A percentile compares a stretch with the other conserved stretches of the same genome.
Evolutionary conservation across 2,329 filamentous ascomycete species (phyloP).

Genomic region (Teratosphaeria epicoccoides): DNA sequence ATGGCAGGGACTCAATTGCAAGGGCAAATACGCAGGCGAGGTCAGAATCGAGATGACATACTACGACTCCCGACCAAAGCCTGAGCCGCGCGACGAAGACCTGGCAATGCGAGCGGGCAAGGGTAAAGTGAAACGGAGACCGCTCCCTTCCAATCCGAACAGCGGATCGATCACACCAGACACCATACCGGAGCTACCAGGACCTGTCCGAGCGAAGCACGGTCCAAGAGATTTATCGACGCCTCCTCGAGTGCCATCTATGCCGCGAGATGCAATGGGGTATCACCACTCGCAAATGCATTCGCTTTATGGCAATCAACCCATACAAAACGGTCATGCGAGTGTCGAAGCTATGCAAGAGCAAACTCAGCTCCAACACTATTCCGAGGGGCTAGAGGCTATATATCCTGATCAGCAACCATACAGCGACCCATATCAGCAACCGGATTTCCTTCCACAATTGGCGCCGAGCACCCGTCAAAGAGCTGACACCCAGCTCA

Average conservation of each 20-base stretch:
- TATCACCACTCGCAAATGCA: conserved; percentile 10
- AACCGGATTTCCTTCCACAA: conserved; percentile 26
- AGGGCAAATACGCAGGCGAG: conserved; percentile 91
- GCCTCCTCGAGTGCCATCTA: conserved; percentile 16
- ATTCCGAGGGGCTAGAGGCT: not conserved
- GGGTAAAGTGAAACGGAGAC: conserved; percentile 60
- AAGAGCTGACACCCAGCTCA: conserved; percentile 22
- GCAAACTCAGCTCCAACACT: not conserved
- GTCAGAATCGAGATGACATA: conserved; percentile 91
- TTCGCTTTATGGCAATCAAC: conserved; percentile 4
- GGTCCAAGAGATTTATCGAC: conserved; percentile 21
- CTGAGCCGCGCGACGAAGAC: conserved; percentile 47
- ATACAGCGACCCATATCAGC: conserved; percentile 37
- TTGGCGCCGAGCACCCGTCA: conserved; percentile 22
- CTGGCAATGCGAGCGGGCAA: conserved; percentile 11
- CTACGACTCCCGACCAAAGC: conserved; percentile 80
- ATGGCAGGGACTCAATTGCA: conserved; percentile 81
- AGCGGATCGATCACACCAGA: conserved; percentile 29
- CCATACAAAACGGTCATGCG: not conserved
- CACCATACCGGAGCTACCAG: conserved; percentile 15
- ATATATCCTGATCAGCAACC: conserved; percentile 3
- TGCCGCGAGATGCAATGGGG: conserved; percentile 16
- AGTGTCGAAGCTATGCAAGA: not conserved
- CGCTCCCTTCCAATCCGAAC: conserved; percentile 69
- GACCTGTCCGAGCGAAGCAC: conserved; percentile 23